Evolutionary conservation across 768 basidiomycete species (phyloP), one percentile per base, ranked within the genome.

Genomic region (Phaeotremella skinneri): DNA sequence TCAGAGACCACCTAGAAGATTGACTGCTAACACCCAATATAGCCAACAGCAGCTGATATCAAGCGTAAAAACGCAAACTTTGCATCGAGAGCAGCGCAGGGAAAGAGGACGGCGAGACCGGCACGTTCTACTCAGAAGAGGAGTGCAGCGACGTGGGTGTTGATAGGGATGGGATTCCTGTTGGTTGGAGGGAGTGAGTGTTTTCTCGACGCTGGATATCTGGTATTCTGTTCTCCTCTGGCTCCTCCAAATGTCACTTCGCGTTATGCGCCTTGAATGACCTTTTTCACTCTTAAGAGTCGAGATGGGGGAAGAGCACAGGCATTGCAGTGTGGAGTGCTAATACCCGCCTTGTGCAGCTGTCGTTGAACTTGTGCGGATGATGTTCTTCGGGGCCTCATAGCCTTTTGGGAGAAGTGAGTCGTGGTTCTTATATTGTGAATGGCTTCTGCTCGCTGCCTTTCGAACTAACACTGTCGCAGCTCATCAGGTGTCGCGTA

Each of bases 21-120:
- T 39, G 37, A 39, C 52, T 5, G 25, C 14, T 37, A 21, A 21
- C 48, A 17, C 29, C 20, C 31, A n/a, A n/a, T n/a, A n/a, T 32
- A 73, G 72, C 72, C 72, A 13, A 73, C 69, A 42, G 67, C 65
- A 55, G 67, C 67, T 17, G 69, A 70, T 64, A 73, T 73, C 54
- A 55, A 62, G 57, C 67, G 72, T 30, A 73, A 73, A 49, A 73
- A 73, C 50, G 72, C 72, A 21, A 70, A 70, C 48, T 73, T 73
- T 42, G 64, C 63, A 27, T 64, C 69, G 7, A 41, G 72, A n/a
- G 69, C 72, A 17, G 62, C 67, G 54, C 64, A 67, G 2, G 72
- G 72, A 0, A 73, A 70, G 42, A 39, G 61, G 25, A 73, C 72
- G 2, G 55, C 59, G 2, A 30, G 69, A 61, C 69, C 72, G 31